A percentile compares a stretch with the other conserved stretches of the same genome.
Evolutionary conservation across 2,329 filamentous ascomycete genomes (phyloP).

Genomic region (Exophiala spinifera): DNA sequence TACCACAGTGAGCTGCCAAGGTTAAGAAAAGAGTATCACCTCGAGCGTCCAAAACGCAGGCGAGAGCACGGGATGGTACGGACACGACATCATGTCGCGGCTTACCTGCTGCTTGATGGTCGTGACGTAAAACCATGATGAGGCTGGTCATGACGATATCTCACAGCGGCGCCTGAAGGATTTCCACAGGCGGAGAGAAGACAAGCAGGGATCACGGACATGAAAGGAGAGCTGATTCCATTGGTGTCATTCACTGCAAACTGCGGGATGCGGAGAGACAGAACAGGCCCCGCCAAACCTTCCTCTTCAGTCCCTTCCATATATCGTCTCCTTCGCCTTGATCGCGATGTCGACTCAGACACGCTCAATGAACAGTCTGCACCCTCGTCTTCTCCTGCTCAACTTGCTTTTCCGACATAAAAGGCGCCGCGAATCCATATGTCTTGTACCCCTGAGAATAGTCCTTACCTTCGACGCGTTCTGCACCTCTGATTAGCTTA

Average conservation of each 20-base stretch:
- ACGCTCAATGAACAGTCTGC: conserved; percentile 13
- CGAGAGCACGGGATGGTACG: neutral
- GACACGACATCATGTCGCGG: neutral
- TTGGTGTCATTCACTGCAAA: neutral
- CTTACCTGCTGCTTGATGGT: neutral
- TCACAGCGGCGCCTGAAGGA: neutral
- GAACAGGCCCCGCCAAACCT: too few species aligned
- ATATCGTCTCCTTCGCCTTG: too few species aligned
- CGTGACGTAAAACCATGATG: conserved; percentile 14
- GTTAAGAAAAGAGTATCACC: neutral
- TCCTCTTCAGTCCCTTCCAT: too few species aligned
- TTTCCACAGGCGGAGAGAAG: neutral
- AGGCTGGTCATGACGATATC: neutral
- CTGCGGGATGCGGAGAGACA: neutral
- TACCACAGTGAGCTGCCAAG: conserved; percentile 33
- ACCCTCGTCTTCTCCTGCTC: conserved; percentile 7
- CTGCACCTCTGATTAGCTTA: neutral
- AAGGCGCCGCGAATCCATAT: conserved; percentile 17
- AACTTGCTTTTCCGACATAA: conserved; percentile 15
- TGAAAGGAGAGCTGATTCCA: neutral
- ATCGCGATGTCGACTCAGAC: neutral
- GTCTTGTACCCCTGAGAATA: conserved; percentile 18
- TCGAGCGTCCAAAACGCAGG: neutral
- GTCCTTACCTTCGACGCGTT: conserved; percentile 15
- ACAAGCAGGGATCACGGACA: neutral